These are phyloP conservation scores for Nakaseomyces sp. DNA, from an alignment of 1,139 yeast genomes.

Conservation along the genomic window DNA sequence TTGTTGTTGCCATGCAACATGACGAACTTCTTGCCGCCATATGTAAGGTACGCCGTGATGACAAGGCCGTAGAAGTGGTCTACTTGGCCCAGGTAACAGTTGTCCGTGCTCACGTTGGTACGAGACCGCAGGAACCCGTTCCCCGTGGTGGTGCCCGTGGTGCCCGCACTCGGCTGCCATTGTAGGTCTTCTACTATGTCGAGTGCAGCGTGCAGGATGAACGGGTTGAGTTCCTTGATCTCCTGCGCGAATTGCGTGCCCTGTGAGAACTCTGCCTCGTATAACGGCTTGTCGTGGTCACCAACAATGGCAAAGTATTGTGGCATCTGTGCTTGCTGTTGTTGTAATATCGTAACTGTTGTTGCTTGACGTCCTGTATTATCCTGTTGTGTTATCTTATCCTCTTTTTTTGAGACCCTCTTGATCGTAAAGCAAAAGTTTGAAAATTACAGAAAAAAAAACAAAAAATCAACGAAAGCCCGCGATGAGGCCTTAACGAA, in stretches of 20 bases:
- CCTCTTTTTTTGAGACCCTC: no score
- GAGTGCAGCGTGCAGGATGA: constrained; percentile 76
- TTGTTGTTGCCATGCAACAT: constrained; percentile 56
- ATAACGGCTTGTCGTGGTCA: constrained; percentile 75
- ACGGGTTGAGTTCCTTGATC: constrained; percentile 75
- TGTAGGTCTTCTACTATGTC: constrained; percentile 86
- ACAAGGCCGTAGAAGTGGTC: constrained; percentile 79
- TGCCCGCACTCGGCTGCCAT: constrained; percentile 53
- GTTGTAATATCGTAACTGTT: no score
- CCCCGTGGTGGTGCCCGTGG: constrained; percentile 10
- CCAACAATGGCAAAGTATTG: constrained; percentile 87
- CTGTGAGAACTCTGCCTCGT: constrained; percentile 66
- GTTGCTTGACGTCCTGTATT: no score
- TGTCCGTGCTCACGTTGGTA: constrained; percentile 19
- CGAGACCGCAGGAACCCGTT: constrained; percentile 24
- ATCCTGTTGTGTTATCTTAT: no score
- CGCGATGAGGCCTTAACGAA: no score
- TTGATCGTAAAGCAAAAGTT: no score
- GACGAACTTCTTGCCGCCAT: constrained; percentile 76
- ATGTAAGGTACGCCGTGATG: constrained; percentile 78
- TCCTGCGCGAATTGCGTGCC: constrained; percentile 47
- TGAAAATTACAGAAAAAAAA: no score
- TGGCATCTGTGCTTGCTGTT: no score
- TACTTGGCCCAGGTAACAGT: constrained; percentile 59
- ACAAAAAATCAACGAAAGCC: no score